Percentiles rank a stretch among this genome's conserved stretches.
phyloP scores from a whole-genome alignment of 768 basidiomycete genomes.

The Boletellus ananiceps region DNA sequence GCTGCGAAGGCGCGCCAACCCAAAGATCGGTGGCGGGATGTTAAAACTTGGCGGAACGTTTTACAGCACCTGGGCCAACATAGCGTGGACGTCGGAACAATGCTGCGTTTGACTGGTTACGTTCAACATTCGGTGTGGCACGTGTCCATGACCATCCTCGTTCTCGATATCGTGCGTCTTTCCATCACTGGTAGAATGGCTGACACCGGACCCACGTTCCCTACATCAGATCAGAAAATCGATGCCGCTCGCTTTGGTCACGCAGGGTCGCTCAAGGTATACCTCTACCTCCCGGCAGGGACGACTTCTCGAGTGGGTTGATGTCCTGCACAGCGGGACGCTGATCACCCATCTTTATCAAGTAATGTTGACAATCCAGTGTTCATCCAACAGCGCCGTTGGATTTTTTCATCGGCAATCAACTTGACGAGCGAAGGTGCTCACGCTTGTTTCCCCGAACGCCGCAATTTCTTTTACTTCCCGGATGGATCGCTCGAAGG shows the following conservation, averaged over 20 bases:
- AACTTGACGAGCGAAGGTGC: slow-evolving; percentile 24
- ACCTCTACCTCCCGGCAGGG: slow-evolving; percentile 19
- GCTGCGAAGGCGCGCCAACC: slow-evolving; percentile 5
- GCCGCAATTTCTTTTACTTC: slow-evolving; percentile 17
- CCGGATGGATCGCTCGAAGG: background rate
- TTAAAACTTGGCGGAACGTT: slow-evolving; percentile 16
- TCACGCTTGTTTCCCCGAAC: slow-evolving; percentile 22
- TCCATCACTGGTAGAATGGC: background rate
- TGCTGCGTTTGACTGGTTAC: slow-evolving; percentile 19
- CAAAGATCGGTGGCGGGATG: slow-evolving; percentile 4
- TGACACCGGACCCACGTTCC: slow-evolving; percentile 13
- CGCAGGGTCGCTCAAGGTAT: slow-evolving; percentile 25
- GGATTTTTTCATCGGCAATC: slow-evolving; percentile 12
- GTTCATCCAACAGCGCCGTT: slow-evolving; percentile 23
- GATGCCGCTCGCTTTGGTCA: slow-evolving; percentile 2
- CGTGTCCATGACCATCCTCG: slow-evolving; percentile 15
- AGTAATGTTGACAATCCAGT: slow-evolving; percentile 2
- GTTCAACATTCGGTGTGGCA: slow-evolving; percentile 19
- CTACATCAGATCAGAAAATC: slow-evolving; percentile 27
- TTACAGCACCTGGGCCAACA: background rate
- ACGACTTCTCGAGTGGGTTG: slow-evolving; percentile 15
- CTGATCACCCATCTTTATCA: slow-evolving; percentile 9
- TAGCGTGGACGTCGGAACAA: slow-evolving; percentile 6
- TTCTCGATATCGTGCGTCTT: slow-evolving; percentile 18
- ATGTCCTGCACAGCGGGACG: slow-evolving; percentile 15